Base-by-base conservation (phyloP, 2,329 filamentous ascomycete genomes). In the Arachnopeziza araneosa region DNA sequence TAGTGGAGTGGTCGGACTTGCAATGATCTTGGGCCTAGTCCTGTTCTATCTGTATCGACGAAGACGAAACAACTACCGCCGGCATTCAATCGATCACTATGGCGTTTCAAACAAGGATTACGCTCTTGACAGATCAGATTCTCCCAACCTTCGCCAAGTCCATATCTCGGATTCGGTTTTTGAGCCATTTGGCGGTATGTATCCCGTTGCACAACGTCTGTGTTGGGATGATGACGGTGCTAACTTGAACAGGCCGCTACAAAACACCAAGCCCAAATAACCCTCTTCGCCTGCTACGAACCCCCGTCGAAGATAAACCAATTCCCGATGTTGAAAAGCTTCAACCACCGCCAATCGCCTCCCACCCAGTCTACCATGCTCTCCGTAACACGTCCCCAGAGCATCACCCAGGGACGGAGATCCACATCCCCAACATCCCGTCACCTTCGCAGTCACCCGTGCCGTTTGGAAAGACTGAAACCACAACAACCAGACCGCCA, bases 131-230 rank as follows among this genome's bases (percentile, higher is more conserved):
- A 49, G 56, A 36, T 50, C 59, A 30, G 23, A 12, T 14, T 26
- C 44, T 8, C 36, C 48, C 50, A 52, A 58, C n/a, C 32, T 30
- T 10, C 44, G 55, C 36, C n/a, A 63, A 61, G 51, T 76, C 78
- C 56, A 44, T 44, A 19, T 44, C 17, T 14, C 36, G 12, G 17
- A 19, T 19, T 44, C 36, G 36, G 73, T 77, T 1, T 78, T 79
- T 66, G 76, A 75, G 1, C 73, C 75, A 12, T 79, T 79, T 70
- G 76, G 77, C 72, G 78, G 78, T 79, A 67, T 36, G 52, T 50
- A 8, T 22, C 6, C 19, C 19, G 9, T 44, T 57, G 57, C 44
- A 50, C 56, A 19, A 54, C 24, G 49, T 50, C 32, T 32, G 54
- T 44, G 26, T 44, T 23, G 50, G 21, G 19, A 51, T 44, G 36